phyloP scores from a whole-genome alignment of 176 grass and related monocot species.

The Phoenix dactylifera region DNA sequence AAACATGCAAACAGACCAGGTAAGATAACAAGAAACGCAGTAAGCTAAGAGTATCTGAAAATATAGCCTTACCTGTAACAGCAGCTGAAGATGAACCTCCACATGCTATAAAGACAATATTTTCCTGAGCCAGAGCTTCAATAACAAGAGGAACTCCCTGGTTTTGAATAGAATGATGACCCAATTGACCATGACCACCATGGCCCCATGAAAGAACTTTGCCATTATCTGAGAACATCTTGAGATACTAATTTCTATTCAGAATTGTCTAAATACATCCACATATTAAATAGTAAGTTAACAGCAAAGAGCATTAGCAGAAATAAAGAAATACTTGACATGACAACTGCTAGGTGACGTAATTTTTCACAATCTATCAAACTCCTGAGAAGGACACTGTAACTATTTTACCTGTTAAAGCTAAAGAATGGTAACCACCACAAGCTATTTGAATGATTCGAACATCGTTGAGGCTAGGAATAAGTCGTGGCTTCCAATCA shows the following conservation, averaged over 20 bases:
- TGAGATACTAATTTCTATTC: no score
- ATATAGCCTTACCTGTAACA: slow-evolving; percentile 51
- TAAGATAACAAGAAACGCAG: background rate
- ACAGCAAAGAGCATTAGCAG: no score
- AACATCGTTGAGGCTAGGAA: slow-evolving; percentile 51
- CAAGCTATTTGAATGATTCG: slow-evolving; percentile 62
- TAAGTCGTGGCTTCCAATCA: slow-evolving; percentile 80
- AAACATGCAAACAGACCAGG: background rate
- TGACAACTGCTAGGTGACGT: no score
- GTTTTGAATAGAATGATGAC: slow-evolving; percentile 67
- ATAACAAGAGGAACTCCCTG: slow-evolving; percentile 63
- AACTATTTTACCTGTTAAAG: slow-evolving; percentile 69
- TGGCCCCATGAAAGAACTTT: slow-evolving; percentile 87
- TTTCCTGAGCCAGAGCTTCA: slow-evolving; percentile 52
- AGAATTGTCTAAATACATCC: no score
- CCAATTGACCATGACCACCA: slow-evolving; percentile 79
- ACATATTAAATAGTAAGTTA: no score
- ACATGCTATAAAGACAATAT: slow-evolving; percentile 67
- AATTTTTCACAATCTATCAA: no score
- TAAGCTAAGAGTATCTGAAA: slow-evolving; percentile 3
- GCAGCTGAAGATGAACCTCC: slow-evolving; percentile 96
- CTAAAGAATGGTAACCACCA: slow-evolving; percentile 94
- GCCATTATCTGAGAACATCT: slow-evolving; percentile 51
- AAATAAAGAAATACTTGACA: no score
- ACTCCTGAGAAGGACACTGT: background rate